Evolutionary conservation across 2,329 filamentous ascomycete genomes (phyloP).

Genomic region (Xylaria sp.): DNA sequence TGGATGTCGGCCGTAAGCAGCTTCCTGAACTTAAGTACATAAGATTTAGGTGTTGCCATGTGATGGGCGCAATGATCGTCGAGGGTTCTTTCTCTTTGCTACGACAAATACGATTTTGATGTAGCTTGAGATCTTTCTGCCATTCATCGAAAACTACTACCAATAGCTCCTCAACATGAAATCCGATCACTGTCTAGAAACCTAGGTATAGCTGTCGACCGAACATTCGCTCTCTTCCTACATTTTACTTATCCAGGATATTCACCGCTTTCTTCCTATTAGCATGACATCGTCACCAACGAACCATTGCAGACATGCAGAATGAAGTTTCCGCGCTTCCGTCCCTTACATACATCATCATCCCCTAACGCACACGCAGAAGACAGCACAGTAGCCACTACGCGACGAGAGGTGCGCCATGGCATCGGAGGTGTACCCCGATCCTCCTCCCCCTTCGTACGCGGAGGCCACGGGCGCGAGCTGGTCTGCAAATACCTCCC

Average conservation of each 20-base stretch:
- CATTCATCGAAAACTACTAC: background rate
- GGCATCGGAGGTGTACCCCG: constrained; percentile 1
- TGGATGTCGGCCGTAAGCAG: too few relatives aligned
- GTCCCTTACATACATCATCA: constrained; percentile 17
- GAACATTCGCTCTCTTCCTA: background rate
- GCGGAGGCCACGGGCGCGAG: constrained; percentile 28
- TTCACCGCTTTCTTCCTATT: constrained; percentile 10
- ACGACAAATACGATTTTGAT: background rate
- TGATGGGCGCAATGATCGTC: background rate
- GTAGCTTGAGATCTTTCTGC: too few relatives aligned
- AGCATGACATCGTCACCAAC: background rate
- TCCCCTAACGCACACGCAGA: background rate
- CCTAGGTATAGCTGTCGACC: background rate
- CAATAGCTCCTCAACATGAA: background rate
- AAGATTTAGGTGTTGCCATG: background rate
- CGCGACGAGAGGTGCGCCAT: background rate
- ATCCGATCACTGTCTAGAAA: background rate
- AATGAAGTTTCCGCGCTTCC: constrained; percentile 14
- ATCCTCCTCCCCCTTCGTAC: constrained; percentile 36
- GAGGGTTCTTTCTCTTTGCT: constrained; percentile 12
- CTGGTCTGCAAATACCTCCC: background rate
- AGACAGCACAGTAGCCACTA: background rate
- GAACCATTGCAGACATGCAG: constrained; percentile 13
- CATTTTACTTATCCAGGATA: background rate
- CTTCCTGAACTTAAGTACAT: too few relatives aligned